Evolutionary conservation across 2,329 filamentous ascomycete species (phyloP).

Genomic region (Trichoderma aggressivum): DNA sequence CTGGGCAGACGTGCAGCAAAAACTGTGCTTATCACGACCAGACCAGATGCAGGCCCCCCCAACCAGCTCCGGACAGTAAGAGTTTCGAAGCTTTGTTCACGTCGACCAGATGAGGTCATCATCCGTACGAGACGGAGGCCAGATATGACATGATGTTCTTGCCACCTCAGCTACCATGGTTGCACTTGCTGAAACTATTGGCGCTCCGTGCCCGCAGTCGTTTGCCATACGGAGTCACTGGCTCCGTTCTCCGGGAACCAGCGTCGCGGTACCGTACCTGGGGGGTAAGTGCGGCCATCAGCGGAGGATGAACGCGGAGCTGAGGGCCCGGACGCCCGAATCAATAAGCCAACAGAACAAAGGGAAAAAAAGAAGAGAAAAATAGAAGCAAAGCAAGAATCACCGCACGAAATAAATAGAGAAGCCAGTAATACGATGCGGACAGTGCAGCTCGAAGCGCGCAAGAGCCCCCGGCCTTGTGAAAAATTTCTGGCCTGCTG

Average conservation of each 20-base stretch:
- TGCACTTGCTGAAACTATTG: slow-evolving; percentile 12
- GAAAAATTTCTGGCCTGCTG: slow-evolving; percentile 12
- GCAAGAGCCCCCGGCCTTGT: not conserved
- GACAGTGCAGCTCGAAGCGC: not conserved
- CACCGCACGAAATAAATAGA: not conserved
- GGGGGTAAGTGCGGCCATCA: not conserved
- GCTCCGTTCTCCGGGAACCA: not conserved
- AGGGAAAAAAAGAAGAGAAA: not conserved
- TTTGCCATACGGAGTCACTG: slow-evolving; percentile 10
- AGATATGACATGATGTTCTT: slow-evolving; percentile 11
- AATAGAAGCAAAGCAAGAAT: not conserved
- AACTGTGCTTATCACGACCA: not conserved
- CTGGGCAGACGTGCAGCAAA: not conserved
- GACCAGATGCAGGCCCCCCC: not conserved
- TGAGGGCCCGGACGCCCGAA: not conserved
- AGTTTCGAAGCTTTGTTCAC: slow-evolving; percentile 1
- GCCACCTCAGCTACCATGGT: slow-evolving; percentile 10
- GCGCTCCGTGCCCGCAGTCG: slow-evolving; percentile 3
- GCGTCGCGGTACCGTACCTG: not conserved
- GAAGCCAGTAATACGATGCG: not conserved
- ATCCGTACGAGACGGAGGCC: slow-evolving; percentile 1
- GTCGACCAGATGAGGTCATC: slow-evolving; percentile 8
- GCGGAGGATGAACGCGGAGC: not conserved
- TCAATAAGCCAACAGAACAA: not conserved
- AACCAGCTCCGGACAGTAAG: not conserved